Evolutionary conservation across 2,329 filamentous ascomycete species (phyloP).

Genomic region (Alternaria arbusti): DNA sequence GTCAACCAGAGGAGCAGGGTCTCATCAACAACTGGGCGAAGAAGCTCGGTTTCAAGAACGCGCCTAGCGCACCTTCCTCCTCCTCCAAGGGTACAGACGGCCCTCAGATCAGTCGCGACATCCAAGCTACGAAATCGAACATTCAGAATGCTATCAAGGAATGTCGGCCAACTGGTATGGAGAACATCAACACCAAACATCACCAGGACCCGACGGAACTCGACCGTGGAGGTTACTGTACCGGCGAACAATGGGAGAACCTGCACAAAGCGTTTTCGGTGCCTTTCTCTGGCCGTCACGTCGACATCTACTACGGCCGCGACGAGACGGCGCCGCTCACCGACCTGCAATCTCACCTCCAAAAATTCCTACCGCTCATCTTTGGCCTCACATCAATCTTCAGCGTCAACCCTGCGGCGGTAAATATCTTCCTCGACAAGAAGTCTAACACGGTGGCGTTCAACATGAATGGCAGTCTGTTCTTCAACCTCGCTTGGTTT

Average conservation of each 20-base stretch:
- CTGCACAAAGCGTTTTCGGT: constrained; percentile 46
- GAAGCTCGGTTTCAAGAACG: constrained; percentile 45
- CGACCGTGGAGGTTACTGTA: constrained; percentile 47
- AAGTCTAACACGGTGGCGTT: constrained; percentile 86
- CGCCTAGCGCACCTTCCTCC: constrained; percentile 14
- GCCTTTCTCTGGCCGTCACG: constrained; percentile 40
- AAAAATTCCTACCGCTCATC: constrained; percentile 42
- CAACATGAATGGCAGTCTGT: constrained; percentile 84
- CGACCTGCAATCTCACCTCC: constrained; percentile 35
- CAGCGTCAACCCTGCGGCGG: constrained; percentile 67
- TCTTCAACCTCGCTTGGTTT: constrained; percentile 93
- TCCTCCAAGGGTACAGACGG: constrained; percentile 30
- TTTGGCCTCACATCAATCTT: constrained; percentile 59
- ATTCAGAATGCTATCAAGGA: constrained; percentile 48
- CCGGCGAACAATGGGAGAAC: constrained; percentile 47
- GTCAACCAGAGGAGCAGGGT: constrained; percentile 29
- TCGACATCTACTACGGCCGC: constrained; percentile 46
- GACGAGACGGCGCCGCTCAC: constrained; percentile 34
- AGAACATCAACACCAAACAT: constrained; percentile 42
- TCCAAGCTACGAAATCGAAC: constrained; percentile 44
- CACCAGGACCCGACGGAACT: constrained; percentile 48
- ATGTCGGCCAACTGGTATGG: constrained; percentile 42
- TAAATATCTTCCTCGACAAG: constrained; percentile 90
- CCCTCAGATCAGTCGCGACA: constrained; percentile 43
- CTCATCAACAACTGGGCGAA: constrained; percentile 47